Base-by-base conservation (phyloP, 768 basidiomycete species). In the Hericium alpestre region DNA sequence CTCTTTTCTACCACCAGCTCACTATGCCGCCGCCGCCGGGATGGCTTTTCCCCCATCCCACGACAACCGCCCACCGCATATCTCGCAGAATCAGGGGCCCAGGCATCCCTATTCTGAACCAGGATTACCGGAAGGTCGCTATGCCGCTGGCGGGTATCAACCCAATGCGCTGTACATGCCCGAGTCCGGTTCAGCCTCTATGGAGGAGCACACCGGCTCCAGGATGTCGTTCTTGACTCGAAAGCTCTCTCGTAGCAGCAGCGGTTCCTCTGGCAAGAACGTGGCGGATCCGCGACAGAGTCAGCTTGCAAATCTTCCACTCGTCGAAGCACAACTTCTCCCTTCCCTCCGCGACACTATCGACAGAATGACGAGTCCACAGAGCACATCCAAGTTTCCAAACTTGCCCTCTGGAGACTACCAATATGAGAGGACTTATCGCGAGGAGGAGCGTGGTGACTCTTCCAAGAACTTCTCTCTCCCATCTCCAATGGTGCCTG, bases 341-440 rank as follows among this genome's bases (percentile, higher is more conserved):
- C 87, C 87, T 9, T 83, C 85, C 16, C 72, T 90, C 38, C 75
- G 80, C 43, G 86, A 88, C 56, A 90, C 87, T 0, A 77, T 90
- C 39, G 79, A 84, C 62, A 78, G 80, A 49, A 90, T 89, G 87
- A 89, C 87, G 2, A 64, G 64, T 25, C 64, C 67, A 8, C 56
- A 62, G 13, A 58, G 49, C 18, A 25, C 49, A 4, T 48, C 51
- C 15, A 46, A 18, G 8, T 4, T 18, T 51, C 38, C 27, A 23
- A 23, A 48, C 58, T 38, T 12, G 56, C 54, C 18, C 55, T 38
- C 48, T 59, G 18, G 37, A n/a, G 49, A 51, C 27, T 20, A 32
- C 32, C 32, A 10, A 10, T 32, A 32, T 32, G 32, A 32, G 9
- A 5, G 32, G 32, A 32, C 32, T 32, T 32, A 32, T 8, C 32